These are phyloP conservation scores for Hypoxylon sp. DNA, from an alignment of 2,329 filamentous ascomycete species.

Conservation along the genomic window DNA sequence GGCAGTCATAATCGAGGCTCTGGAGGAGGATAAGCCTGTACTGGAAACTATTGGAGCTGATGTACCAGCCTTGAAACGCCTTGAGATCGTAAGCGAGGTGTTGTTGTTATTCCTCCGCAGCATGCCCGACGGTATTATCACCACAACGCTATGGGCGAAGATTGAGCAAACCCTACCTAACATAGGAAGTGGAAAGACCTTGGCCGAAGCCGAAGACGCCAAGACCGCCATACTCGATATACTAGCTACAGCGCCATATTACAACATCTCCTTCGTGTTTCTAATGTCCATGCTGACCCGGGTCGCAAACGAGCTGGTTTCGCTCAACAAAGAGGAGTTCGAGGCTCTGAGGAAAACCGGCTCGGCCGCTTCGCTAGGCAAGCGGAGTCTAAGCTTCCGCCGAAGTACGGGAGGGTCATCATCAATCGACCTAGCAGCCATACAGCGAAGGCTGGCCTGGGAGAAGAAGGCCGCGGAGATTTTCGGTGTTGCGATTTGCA, in stretches of 20 bases:
- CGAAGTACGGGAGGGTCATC: slow-evolving; percentile 46
- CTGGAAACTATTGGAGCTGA: slow-evolving; percentile 74
- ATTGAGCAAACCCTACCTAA: slow-evolving; percentile 72
- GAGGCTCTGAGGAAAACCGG: slow-evolving; percentile 53
- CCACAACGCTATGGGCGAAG: slow-evolving; percentile 77
- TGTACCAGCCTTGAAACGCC: slow-evolving; percentile 73
- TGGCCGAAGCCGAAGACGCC: slow-evolving; percentile 58
- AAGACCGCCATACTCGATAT: slow-evolving; percentile 77
- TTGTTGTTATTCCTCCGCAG: slow-evolving; percentile 81
- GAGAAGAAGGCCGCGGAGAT: slow-evolving; percentile 75
- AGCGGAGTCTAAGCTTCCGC: slow-evolving; percentile 65
- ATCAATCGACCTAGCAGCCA: slow-evolving; percentile 59
- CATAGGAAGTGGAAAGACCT: slow-evolving; percentile 48
- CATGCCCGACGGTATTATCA: slow-evolving; percentile 84
- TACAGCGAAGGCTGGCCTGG: slow-evolving; percentile 70
- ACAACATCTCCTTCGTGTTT: slow-evolving; percentile 92
- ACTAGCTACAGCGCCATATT: slow-evolving; percentile 78
- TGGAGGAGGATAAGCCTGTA: slow-evolving; percentile 79
- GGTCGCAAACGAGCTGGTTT: slow-evolving; percentile 65
- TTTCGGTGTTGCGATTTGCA: slow-evolving; percentile 75
- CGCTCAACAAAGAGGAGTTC: slow-evolving; percentile 57
- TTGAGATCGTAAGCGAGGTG: slow-evolving; percentile 81
- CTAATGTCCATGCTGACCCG: slow-evolving; percentile 81
- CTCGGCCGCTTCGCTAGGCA: slow-evolving; percentile 53
- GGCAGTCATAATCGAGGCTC: slow-evolving; percentile 70